Evolutionary conservation across 1,284 basidiomycete genomes (phyloP).

Genomic region (Malassezia slooffiae): DNA sequence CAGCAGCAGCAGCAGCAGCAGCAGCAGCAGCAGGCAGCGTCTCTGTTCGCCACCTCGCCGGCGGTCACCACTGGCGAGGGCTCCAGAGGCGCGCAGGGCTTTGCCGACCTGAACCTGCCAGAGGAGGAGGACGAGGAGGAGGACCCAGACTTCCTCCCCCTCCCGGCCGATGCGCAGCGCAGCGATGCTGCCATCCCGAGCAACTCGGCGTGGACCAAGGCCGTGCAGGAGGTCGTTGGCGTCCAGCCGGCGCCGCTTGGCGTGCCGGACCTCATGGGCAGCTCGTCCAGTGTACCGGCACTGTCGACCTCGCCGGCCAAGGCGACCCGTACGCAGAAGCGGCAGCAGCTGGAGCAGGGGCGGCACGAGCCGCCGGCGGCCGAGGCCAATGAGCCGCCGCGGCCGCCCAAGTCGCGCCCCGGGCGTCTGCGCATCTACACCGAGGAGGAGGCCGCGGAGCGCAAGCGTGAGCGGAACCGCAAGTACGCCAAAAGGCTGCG

Average conservation of each 20-base stretch:
- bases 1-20: not conserved
- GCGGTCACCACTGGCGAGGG: not conserved
- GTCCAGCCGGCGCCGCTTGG: not conserved
- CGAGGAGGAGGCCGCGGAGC: slow-evolving; percentile 12
- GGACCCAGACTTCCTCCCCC: slow-evolving; percentile 30
- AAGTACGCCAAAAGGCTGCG: slow-evolving; percentile 1
- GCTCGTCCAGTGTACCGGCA: no score
- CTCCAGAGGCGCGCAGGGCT: slow-evolving; percentile 2
- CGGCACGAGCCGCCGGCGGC: no score
- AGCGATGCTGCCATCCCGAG: slow-evolving; percentile 25
- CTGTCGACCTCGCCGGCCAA: not conserved
- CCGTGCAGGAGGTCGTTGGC: slow-evolving; percentile 27
- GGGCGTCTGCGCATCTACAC: slow-evolving; percentile 11
- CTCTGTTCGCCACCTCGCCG: not conserved
- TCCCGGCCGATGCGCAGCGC: slow-evolving; percentile 20
- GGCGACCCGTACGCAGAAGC: not conserved
- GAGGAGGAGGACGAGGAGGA: slow-evolving; percentile 38
- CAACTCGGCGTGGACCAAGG: slow-evolving; percentile 27
- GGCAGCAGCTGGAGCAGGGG: no score
- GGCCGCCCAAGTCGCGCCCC: not conserved
- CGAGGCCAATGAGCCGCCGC: not conserved
- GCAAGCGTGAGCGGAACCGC: slow-evolving; percentile 13
- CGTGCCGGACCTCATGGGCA: not conserved
- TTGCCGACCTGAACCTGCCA: slow-evolving; percentile 25
- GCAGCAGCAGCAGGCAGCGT: not conserved